Evolutionary conservation across 176 grass and related monocot genomes (phyloP), one percentile per base, ranked within the genome.

Genomic region (Musa troglodytarum): DNA sequence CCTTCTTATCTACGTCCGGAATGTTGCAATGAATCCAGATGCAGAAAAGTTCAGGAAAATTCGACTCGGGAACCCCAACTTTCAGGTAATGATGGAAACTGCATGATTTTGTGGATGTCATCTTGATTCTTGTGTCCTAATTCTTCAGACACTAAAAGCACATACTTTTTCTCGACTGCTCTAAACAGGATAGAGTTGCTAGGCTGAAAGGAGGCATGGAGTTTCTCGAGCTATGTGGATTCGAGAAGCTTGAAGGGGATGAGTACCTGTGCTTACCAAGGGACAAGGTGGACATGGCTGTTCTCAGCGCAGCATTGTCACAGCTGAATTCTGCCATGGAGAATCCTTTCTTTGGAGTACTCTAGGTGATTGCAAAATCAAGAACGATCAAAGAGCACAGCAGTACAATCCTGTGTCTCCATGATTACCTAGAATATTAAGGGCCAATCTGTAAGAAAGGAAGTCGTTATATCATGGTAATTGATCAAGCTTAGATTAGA

Each of bases 11-110:
- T 94, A 94, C 25, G 34, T 92, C 2, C 88, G 95, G 24, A 99
- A 99, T 22, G 84, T 92, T 6, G 90, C 79, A 24, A 91, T 87
- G 74, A 99, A 82, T 63, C 95, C 88, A 1, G 85, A 92, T 2
- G 91, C 94, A 76, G 95, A 99, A 68, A 99, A 94, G 86, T 99
- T 94, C 61, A 91, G 95, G 82, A 99, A 92, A 77, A 99, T 99
- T 78, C 84, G 95, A n/a, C 76, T 94, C 5, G 82, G 57, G 55
- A 99, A 99, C 22, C 75, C 88, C 50, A 84, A 91, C 63, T 94
- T 99, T 77, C 95, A 92, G 88, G 95, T 94, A 89, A 0, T 16
- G 9, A 51, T 2, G 0, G 11, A 22, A 76, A 63, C 21, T 22
- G 10, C n/a, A 53, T 73, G 51, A 24, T 53, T 54, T 54, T 55